These are phyloP conservation scores for Kitagawia praeruptora DNA, from an alignment of 129 eudicot genomes.

Conservation along the genomic window DNA sequence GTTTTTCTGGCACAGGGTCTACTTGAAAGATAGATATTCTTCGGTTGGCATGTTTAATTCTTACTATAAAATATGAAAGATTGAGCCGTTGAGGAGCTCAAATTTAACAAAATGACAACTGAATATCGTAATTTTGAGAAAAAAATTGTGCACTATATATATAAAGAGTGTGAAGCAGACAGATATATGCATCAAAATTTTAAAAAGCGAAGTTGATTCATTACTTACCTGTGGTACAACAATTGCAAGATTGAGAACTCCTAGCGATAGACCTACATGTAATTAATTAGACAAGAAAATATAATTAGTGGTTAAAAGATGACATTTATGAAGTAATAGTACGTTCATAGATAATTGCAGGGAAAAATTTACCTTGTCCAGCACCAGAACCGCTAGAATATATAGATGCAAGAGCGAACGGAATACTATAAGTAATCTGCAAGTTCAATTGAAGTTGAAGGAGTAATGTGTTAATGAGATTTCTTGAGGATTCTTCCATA, in stretches of 20 bases:
- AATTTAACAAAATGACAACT: no score
- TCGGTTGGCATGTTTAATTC: no score
- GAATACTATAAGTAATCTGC: conserved; percentile 68
- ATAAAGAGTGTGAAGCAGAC: no score
- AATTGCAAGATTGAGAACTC: conserved; percentile 69
- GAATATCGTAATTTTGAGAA: not conserved
- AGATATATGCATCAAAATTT: no score
- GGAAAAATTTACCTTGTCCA: conserved; percentile 46
- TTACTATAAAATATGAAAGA: no score
- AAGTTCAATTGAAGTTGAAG: not conserved
- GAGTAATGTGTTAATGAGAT: not conserved
- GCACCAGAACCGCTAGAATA: conserved; percentile 36
- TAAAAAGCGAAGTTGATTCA: not conserved
- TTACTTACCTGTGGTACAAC: conserved; percentile 58
- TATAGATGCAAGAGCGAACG: conserved; percentile 72
- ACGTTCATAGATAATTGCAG: no score
- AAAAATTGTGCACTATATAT: no score
- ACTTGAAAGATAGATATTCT: no score
- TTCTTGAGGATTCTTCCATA: not conserved
- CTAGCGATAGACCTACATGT: conserved; percentile 37
- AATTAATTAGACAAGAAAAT: not conserved
- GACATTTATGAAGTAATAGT: not conserved
- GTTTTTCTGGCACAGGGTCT: no score
- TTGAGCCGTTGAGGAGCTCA: no score
- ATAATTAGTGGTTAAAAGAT: not conserved